These are phyloP conservation scores for Diaporthe sp. DNA, from an alignment of 2,329 filamentous ascomycete genomes.

Conservation along the genomic window DNA sequence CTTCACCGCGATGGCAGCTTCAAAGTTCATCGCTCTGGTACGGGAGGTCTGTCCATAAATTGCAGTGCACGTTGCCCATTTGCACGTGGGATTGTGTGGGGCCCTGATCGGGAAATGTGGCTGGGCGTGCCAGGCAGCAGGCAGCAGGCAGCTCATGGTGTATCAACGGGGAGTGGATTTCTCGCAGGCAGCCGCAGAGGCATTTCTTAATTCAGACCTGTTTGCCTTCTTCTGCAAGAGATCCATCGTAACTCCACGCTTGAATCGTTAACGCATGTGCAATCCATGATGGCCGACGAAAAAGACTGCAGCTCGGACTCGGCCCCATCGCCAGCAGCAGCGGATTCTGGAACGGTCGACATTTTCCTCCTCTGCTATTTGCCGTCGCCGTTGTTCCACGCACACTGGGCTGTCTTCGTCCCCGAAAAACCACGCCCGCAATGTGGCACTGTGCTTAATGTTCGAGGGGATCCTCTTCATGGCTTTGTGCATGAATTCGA, in stretches of 20 bases:
- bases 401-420: conserved; percentile 32
- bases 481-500: conserved; percentile 35
- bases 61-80: not conserved
- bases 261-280: not conserved
- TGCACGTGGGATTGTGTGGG: too few species aligned
- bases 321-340: not conserved
- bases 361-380: conserved; percentile 35
- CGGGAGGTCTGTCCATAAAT: conserved; percentile 45
- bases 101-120: too few species aligned
- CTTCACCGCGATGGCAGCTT: conserved; percentile 68
- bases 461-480: conserved; percentile 32
- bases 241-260: too few species aligned
- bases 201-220: not conserved
- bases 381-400: conserved; percentile 34
- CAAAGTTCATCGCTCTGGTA: conserved; percentile 54
- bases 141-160: too few species aligned
- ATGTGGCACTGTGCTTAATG: conserved; percentile 31
- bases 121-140: too few species aligned
- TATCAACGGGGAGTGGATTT: not conserved
- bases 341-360: not conserved
- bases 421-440: not conserved
- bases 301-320: not conserved
- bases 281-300: not conserved
- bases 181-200: not conserved
- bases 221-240: not conserved